A percentile compares a stretch with the other conserved stretches of the same genome.
These are phyloP conservation scores for Gossypium longicalyx DNA, from an alignment of 345 rosid genomes.

Conservation along the genomic window DNA sequence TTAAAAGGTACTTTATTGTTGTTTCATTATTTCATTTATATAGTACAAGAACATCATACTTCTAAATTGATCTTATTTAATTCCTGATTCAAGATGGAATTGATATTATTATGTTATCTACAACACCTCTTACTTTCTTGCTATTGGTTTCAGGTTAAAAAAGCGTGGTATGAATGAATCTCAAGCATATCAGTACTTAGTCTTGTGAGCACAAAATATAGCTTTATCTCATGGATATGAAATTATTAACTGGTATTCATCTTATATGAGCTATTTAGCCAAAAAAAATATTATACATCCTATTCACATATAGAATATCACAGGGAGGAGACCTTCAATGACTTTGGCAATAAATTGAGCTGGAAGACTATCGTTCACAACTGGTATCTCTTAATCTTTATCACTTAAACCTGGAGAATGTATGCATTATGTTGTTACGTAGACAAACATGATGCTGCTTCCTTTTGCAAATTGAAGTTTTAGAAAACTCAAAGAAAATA, in stretches of 20 bases:
- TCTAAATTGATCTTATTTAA: not conserved
- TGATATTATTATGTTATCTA: not conserved
- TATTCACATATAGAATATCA: constrained; percentile 18
- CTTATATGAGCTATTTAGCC: not conserved
- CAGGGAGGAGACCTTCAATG: constrained; percentile 87
- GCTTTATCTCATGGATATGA: constrained; percentile 65
- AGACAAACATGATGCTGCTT: not conserved
- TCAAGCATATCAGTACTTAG: constrained; percentile 65
- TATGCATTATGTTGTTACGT: not conserved
- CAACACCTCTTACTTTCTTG: not conserved
- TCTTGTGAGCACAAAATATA: constrained; percentile 51
- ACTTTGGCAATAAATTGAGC: constrained; percentile 50
- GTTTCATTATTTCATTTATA: not conserved
- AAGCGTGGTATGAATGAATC: constrained; percentile 38
- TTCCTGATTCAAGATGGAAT: not conserved
- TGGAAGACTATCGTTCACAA: constrained; percentile 66
- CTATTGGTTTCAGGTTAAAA: constrained; percentile 39
- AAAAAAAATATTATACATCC: not conserved
- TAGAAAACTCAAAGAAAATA: not conserved
- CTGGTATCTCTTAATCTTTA: constrained; percentile 38
- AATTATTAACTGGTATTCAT: constrained; percentile 52
- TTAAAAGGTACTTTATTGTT: not conserved
- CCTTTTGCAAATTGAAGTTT: not conserved
- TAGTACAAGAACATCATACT: not conserved
- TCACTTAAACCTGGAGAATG: not conserved